A percentile compares a stretch with the other conserved stretches of the same genome.
phyloP scores from a whole-genome alignment of 2,329 filamentous ascomycete genomes.

The Paraphaeosphaeria minitans region DNA sequence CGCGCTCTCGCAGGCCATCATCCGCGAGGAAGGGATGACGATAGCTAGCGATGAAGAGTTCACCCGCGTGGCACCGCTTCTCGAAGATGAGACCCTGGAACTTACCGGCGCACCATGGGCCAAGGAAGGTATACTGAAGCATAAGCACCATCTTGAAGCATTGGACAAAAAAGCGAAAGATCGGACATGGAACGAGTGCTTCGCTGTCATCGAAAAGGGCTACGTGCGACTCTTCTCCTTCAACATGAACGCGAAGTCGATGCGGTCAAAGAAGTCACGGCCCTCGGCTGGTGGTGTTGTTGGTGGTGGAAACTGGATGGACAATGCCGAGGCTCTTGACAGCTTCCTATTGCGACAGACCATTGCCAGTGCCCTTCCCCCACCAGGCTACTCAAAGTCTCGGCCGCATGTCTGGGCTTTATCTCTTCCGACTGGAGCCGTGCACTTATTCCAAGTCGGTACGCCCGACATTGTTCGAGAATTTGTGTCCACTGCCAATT shows the following conservation, averaged over 20 bases:
- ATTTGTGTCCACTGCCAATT: constrained; percentile 93
- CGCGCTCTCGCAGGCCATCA: constrained; percentile 93
- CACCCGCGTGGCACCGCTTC: constrained; percentile 65
- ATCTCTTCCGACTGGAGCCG: constrained; percentile 87
- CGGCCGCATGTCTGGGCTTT: constrained; percentile 94
- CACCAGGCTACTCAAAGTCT: constrained; percentile 89
- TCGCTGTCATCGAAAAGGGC: constrained; percentile 94
- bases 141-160: constrained; percentile 94
- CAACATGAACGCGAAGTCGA: constrained; percentile 73
- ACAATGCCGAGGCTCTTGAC: constrained; percentile 88
- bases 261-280: constrained; percentile 68
- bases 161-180: constrained; percentile 92
- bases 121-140: constrained; percentile 93
- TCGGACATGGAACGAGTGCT: constrained; percentile 91
- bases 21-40: constrained; percentile 77
- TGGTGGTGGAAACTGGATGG: constrained; percentile 97
- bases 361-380: constrained; percentile 85
- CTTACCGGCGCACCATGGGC: constrained; percentile 96
- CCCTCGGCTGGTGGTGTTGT: constrained; percentile 69
- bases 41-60: constrained; percentile 63
- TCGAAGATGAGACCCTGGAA: constrained; percentile 92
- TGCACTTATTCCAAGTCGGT: constrained; percentile 97
- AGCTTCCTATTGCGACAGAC: constrained; percentile 89
- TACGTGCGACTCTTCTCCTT: constrained; percentile 95
- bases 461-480: constrained; percentile 94